Evolutionary conservation across 768 basidiomycete genomes (phyloP), one percentile per base, ranked within the genome.

Genomic region (Calocybe cyanea): DNA sequence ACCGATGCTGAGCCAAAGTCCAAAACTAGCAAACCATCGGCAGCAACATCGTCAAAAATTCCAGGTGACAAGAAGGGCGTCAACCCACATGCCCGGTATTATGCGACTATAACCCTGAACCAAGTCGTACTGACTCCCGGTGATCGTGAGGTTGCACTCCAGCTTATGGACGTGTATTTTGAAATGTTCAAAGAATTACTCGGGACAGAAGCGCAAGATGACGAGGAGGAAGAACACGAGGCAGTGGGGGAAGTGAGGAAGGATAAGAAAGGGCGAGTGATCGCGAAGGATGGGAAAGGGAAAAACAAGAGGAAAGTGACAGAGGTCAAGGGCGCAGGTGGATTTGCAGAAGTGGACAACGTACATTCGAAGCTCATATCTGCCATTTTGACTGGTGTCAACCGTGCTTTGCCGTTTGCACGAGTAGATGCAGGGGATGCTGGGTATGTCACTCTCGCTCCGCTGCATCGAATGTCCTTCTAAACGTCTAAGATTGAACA

Each of bases 371-470:
- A 82, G 58, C 68, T 96, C 36, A 76, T 96, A 31, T 89, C 92
- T 11, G 94, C 93, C 2, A 83, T 97, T 25, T 66, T 99, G 48
- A 94, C 92, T 0, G 95, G 95, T 23, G 85, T 97, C 32, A 97
- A 97, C 58, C 89, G 96, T 14, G 94, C 95, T 2, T 63, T 98
- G 45, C 96, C 96, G 0, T 98, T 91, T 58, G 91, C 93, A 2
- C 86, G 85, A 57, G 71, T 94, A 20, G 85, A 86, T 30, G 80
- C 79, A 24, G 77, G 74, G 4, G 77, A 83, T 54, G 67, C 70
- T 20, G 77, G 79, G 87, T 92, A 54, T 42, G 77, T 69, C 24
- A 28, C 41, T 19, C 17, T 41, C 40, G 4, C 17, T 4, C 7
- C 11, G 15, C 24, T 37, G 15, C 46, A 32, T 38, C 17, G 1